Percentiles rank a stretch among this genome's conserved stretches.
Conservation (phyloP, 2,329 filamentous ascomycete genomes). For the Pyricularia sp. region DNA sequence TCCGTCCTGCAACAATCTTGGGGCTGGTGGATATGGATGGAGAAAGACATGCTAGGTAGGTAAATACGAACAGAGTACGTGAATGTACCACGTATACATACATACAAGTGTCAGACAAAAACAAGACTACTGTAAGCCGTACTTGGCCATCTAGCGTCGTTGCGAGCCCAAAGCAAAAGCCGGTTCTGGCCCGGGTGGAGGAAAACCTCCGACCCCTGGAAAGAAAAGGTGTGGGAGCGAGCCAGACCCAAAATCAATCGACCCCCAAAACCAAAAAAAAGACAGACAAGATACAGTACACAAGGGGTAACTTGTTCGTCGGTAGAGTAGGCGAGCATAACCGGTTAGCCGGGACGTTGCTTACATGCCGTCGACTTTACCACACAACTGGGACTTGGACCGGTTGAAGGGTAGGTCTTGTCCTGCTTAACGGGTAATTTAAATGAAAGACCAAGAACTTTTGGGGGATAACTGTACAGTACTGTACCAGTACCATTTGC, state of each 20-base stretch:
- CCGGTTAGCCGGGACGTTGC: background rate
- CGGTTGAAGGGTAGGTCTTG: background rate
- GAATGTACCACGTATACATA: too few species aligned
- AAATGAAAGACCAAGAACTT: background rate
- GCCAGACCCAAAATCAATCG: background rate
- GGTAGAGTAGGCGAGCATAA: background rate
- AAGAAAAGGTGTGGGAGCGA: background rate
- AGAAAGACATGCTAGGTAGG: too few species aligned
- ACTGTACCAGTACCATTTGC: too few species aligned
- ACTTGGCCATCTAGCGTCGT: background rate
- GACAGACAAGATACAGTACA: too few species aligned
- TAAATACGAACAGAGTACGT: too few species aligned
- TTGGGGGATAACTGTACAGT: too few species aligned
- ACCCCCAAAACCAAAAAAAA: background rate
- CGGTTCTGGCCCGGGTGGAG: background rate
- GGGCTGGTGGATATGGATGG: background rate
- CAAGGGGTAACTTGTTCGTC: too few species aligned
- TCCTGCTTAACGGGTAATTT: background rate
- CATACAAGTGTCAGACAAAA: too few species aligned
- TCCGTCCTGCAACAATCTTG: background rate
- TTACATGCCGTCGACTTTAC: background rate
- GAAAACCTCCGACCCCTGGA: background rate
- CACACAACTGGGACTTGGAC: background rate
- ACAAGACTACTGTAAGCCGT: background rate
- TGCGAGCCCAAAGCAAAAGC: background rate